These are phyloP conservation scores for Erodium maritimum DNA, from an alignment of 345 rosid genomes.

Conservation along the genomic window DNA sequence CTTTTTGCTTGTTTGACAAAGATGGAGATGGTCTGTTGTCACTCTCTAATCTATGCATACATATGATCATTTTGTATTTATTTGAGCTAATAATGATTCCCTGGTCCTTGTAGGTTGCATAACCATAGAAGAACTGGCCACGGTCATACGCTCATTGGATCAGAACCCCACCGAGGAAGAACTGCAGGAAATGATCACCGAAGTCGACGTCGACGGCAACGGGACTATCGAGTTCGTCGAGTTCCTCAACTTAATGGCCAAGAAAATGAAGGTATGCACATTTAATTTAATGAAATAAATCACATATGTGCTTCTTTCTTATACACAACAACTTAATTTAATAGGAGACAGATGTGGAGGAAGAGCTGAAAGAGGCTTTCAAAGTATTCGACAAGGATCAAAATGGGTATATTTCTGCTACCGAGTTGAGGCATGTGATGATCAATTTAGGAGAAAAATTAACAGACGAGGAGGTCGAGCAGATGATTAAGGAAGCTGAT, in stretches of 20 bases:
- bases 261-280: constrained; percentile 11
- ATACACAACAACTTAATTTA: too few species aligned
- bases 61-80: too few species aligned
- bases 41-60: too few species aligned
- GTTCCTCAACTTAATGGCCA: constrained; percentile 18
- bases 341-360: constrained; percentile 17
- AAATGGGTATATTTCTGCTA: constrained; percentile 15
- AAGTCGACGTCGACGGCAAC: constrained; percentile 15
- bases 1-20: neutral
- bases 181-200: constrained; percentile 14
- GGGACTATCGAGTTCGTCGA: constrained; percentile 15
- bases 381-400: constrained; percentile 20
- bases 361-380: constrained; percentile 21
- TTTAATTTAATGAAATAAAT: neutral
- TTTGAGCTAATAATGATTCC: too few species aligned
- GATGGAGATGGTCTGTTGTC: neutral
- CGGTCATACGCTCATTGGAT: constrained; percentile 17
- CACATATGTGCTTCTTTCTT: neutral
- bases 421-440: constrained; percentile 19
- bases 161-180: constrained; percentile 16
- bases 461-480: constrained; percentile 17
- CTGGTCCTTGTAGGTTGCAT: constrained; percentile 21
- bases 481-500: constrained; percentile 19
- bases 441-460: constrained; percentile 17
- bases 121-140: constrained; percentile 15